Base-by-base conservation (phyloP, 768 basidiomycete genomes). In the Tylopilus felleus region DNA sequence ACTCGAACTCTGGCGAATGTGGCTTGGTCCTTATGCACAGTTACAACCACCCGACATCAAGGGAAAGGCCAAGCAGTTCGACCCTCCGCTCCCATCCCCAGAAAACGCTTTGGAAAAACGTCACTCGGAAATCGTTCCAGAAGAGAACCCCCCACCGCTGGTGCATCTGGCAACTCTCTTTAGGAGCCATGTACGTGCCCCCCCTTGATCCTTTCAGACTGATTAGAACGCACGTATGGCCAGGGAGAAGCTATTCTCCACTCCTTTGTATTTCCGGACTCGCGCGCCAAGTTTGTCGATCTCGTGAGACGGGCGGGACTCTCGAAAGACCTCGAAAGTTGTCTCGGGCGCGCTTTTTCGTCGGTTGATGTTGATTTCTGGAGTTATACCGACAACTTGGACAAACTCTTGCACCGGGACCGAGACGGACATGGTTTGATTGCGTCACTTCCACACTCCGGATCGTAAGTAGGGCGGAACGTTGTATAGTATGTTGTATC, bases 251-350 rank as follows among this genome's bases (percentile, higher is more conserved):
- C 77, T 3, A 70, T 93, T 41, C 67, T 90, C 38, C 74, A 70
- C 14, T 70, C 77, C 1, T 89, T 90, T 62, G 71, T 89, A 39
- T 92, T 80, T 62, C 90, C 90, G 2, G 86, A 90, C 52, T 90
- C 90, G 13, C 81, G 90, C 5, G 83, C 80, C 3, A 75, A 79
- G 50, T 84, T 91, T 50, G 58, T 88, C n/a, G 70, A 76, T 47
- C 71, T 89, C 21, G 60, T 90, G 9, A 71, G 68, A 19, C 70
- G 66, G 8, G 79, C 77, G 2, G 80, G 78, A 5, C 58, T 86
- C 4, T 61, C 78, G 17, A 43, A 53, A 19, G 68, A 71, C 19
- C 50, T 71, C 16, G 61, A 63, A 38, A 38, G 40, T 9, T 57
- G 58, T 33, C 52, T 68, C 35, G 64, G 66, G 23, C 56, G 44